Percentiles rank a stretch among this genome's conserved stretches.
Evolutionary conservation across 2,329 filamentous ascomycete species (phyloP).

Genomic region (Harringtonia lauricola): DNA sequence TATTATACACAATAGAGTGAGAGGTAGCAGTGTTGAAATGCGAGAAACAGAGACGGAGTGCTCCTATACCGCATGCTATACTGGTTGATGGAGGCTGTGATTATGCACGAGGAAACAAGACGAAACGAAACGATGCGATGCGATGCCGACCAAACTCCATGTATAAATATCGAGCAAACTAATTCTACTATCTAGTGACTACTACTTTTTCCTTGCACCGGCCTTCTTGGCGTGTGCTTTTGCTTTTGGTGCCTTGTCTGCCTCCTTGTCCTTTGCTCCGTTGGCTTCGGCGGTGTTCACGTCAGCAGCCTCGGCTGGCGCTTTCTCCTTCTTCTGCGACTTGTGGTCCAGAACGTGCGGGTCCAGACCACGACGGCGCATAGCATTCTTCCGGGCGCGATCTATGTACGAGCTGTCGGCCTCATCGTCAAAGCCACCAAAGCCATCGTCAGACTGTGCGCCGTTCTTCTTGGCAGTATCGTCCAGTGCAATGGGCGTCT

Average conservation of each 20-base stretch:
- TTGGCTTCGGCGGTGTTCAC: background rate
- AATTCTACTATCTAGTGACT: background rate
- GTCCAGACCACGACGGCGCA: slow-evolving; percentile 65
- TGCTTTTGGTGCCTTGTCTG: slow-evolving; percentile 7
- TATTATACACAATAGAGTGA: too few relatives aligned
- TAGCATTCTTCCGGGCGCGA: slow-evolving; percentile 59
- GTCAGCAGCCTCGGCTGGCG: background rate
- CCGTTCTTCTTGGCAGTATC: slow-evolving; percentile 27
- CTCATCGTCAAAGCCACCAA: slow-evolving; percentile 65
- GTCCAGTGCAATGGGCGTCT: slow-evolving; percentile 50
- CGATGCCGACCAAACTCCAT: too few relatives aligned
- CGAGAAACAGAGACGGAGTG: too few relatives aligned
- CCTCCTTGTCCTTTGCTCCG: background rate
- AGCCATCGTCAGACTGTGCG: slow-evolving; percentile 35
- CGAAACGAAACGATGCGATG: background rate
- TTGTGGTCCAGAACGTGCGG: slow-evolving; percentile 45
- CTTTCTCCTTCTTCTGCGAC: slow-evolving; percentile 8
- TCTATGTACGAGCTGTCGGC: slow-evolving; percentile 63
- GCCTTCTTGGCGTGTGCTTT: background rate
- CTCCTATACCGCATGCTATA: too few relatives aligned
- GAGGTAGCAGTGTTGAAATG: too few relatives aligned
- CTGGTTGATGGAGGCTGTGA: too few relatives aligned
- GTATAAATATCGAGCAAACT: too few relatives aligned
- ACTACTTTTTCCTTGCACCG: background rate
- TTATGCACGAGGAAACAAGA: too few relatives aligned